Evolutionary conservation across 495 filamentous ascomycete species (phyloP).

Genomic region (Oleoguttula mirabilis): DNA sequence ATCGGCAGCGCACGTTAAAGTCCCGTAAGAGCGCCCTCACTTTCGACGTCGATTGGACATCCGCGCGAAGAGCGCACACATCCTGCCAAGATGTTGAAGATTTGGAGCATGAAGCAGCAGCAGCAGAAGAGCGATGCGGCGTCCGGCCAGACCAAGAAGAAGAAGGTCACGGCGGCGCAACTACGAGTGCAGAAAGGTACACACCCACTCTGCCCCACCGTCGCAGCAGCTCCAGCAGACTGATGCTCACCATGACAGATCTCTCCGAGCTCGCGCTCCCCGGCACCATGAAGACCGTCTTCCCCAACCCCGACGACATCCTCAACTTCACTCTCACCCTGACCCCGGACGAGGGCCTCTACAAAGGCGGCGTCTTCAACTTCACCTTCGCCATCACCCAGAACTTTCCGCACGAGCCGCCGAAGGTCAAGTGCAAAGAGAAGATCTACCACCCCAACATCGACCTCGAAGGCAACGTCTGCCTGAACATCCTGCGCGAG

Average conservation of each 20-base stretch:
- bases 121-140: constrained; percentile 70
- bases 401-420: constrained; percentile 94
- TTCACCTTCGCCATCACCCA: constrained; percentile 89
- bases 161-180: constrained; percentile 95
- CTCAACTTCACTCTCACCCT: constrained; percentile 90
- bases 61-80: neutral
- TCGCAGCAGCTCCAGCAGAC: neutral
- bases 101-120: constrained; percentile 99
- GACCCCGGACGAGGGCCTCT: constrained; percentile 96
- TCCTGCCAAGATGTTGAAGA: constrained; percentile 81
- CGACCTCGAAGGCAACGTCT: constrained; percentile 94
- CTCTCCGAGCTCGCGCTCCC: constrained; percentile 84
- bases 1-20: too few relatives aligned
- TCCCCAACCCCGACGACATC: constrained; percentile 92
- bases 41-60: too few relatives aligned
- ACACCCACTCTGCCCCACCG: neutral
- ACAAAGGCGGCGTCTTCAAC: constrained; percentile 76
- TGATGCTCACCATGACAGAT: too few relatives aligned
- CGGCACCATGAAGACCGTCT: constrained; percentile 80
- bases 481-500: constrained; percentile 89
- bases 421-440: constrained; percentile 93
- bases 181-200: constrained; percentile 90
- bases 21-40: too few relatives aligned
- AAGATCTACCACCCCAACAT: constrained; percentile 99
- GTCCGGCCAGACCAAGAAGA: constrained; percentile 62